phyloP scores from a whole-genome alignment of 192 early-diverging fungal genomes.

The Cetraspora pellucida region DNA sequence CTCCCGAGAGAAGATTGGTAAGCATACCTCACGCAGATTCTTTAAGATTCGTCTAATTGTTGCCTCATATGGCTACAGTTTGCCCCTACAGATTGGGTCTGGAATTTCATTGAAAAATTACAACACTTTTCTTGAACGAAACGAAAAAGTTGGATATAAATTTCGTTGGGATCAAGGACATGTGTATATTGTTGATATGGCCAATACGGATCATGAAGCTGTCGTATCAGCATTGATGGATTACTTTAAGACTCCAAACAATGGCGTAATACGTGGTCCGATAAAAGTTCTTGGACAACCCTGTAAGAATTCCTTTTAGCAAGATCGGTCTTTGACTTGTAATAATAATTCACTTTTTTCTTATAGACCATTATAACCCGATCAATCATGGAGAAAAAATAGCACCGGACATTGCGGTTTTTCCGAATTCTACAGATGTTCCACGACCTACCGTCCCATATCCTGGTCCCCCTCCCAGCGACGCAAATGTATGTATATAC shows the following conservation, averaged over 20 bases:
- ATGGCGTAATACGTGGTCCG: constrained; percentile 5
- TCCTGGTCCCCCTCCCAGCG: constrained; percentile 5
- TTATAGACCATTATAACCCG: constrained; percentile 20
- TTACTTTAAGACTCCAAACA: not conserved
- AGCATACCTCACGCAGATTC: not conserved
- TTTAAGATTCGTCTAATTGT: not conserved
- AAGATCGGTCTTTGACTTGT: constrained; percentile 6
- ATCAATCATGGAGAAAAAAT: constrained; percentile 20
- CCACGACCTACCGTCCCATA: not conserved
- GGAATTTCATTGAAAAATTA: not conserved
- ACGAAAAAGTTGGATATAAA: not conserved
- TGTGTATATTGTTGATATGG: constrained; percentile 17
- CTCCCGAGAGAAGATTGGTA: not conserved
- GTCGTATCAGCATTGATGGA: not conserved
- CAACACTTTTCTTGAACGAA: constrained; percentile 5
- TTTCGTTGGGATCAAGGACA: not conserved
- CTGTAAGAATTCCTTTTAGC: constrained; percentile 10
- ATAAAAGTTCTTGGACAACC: not conserved
- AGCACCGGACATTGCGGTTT: not conserved
- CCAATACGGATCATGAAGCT: not conserved
- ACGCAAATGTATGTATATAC: not conserved
- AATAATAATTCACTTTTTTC: constrained; percentile 21
- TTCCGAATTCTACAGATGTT: not conserved
- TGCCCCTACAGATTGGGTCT: constrained; percentile 15
- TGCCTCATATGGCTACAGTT: not conserved